Evolutionary conservation across 2,329 filamentous ascomycete species (phyloP), one percentile per base, ranked within the genome.

Genomic region (Trichoderma hamatum): DNA sequence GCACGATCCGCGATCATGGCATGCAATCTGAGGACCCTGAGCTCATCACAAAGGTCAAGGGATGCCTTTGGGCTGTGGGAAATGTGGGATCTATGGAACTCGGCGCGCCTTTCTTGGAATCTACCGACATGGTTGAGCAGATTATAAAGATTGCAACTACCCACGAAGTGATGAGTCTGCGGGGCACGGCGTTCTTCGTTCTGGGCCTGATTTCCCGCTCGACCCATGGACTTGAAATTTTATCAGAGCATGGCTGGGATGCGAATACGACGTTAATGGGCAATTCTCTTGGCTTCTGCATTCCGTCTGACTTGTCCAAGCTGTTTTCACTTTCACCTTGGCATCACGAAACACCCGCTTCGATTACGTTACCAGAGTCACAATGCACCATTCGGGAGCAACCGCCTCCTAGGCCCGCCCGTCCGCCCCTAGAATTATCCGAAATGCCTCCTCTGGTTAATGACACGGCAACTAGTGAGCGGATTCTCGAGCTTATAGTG

Each of bases 21-120:
- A 90, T 94, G 83, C 91, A 96, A 73, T 90, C 90, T 52, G 91
- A 96, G 72, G 96, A 99, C 74, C 78, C 87, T 0, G 96, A 99
- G 79, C 86, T 91, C 28, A 89, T 98, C 55, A 89, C 93, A 69
- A 98, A 97, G 78, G 93, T 98, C 72, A 99, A 99, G 79, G 96
- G 94, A 9, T 97, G 94, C 77, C 84, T 99, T 59, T 99, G 96
- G 96, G 96, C 96, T 0, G 94, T 99, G 1, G 96, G 96, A 28
- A 99, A 99, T 74, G 95, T 99, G 46, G 96, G 96, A 0, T 97
- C 94, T 0, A 98, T 99, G 94, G 95, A 98, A 75, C 88, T 97
- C 1, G 96, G 96, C 1, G 95, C 95, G 1, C 94, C 94, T 0
- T 99, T 99, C 78, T 84, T 99, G 3, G 96, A 97, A 79, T 90